Base-by-base conservation (phyloP, 257 asterid genomes). In the Paraleonurus japonicus region DNA sequence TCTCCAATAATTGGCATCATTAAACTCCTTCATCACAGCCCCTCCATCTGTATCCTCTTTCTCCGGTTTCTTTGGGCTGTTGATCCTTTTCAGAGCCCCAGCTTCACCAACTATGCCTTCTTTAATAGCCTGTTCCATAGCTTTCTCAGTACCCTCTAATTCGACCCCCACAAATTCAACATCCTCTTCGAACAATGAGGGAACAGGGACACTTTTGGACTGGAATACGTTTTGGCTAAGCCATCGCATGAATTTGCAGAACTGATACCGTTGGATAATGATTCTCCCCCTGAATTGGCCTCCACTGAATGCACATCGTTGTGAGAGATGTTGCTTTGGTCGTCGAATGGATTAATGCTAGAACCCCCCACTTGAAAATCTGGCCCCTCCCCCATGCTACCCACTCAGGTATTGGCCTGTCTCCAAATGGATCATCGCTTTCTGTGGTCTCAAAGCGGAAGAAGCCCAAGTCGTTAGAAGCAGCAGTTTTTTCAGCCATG, bases 31-130 rank as follows among this genome's bases (percentile, higher is more conserved):
- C 78, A 80, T 78, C 28, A 80, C 92, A 10, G 84, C 73, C 55
- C 85, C 83, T 61, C 83, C 81, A 4, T 81, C 93, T 0, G 84
- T 39, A 61, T 78, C 88, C 65, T 84, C 92, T 43, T 81, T 88
- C 28, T 83, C 98, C 0, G 80, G 82, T 39, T 70, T 73, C 75
- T 88, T 89, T 11, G 93, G 88, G 7, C 61, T 61, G 5, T 64
- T 65, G 68, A 79, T 90, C 73, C 85, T 82, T 74, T 83, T 95
- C 77, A 95, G 65, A 0, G 98, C 90, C 47, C 93, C 96, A 0
- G 98, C 96, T 82, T 92, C 98, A 20, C 96, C 99, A 43, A 92
- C 96, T 55, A 89, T 89, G 71, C 98, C 98, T 77, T 95, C 96
- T 83, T 92, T 88, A 4, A 91, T 81, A 47, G 99, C 99, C 39